A percentile compares a stretch with the other conserved stretches of the same genome.
phyloP scores from a whole-genome alignment of 2,329 filamentous ascomycete species.

The Trichoderma hamatum region DNA sequence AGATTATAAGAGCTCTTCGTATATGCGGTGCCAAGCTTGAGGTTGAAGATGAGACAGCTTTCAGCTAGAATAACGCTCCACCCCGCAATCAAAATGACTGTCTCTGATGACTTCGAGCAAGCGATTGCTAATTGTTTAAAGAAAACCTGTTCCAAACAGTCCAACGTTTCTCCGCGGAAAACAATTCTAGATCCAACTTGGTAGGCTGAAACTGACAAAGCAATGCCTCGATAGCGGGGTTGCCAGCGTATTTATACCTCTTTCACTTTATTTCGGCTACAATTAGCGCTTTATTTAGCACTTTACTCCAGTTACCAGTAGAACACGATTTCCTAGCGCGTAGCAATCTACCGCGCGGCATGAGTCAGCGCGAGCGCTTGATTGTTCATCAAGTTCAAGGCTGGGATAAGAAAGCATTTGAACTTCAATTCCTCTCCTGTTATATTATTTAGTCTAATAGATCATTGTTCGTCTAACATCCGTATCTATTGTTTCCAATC shows the following conservation, averaged over 20 bases:
- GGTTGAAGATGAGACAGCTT: background rate
- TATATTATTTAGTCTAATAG: background rate
- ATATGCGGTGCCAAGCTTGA: background rate
- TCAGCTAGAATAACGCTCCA: background rate
- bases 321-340: background rate
- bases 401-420: background rate
- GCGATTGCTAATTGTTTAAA: background rate
- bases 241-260: background rate
- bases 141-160: background rate
- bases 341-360: constrained; percentile 15
- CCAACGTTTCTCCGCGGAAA: background rate
- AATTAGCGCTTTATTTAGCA: background rate
- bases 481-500: background rate
- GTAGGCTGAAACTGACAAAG: too few relatives aligned
- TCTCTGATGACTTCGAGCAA: background rate
- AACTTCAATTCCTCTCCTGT: background rate
- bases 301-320: background rate
- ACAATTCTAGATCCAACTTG: background rate
- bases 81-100: background rate
- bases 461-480: background rate
- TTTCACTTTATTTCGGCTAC: background rate
- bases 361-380: constrained; percentile 7
- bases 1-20: background rate
- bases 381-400: background rate
- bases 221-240: background rate